A percentile compares a stretch with the other conserved stretches of the same genome.
Conservation (phyloP, 345 rosid species). For the Dipteronia sinensis region DNA sequence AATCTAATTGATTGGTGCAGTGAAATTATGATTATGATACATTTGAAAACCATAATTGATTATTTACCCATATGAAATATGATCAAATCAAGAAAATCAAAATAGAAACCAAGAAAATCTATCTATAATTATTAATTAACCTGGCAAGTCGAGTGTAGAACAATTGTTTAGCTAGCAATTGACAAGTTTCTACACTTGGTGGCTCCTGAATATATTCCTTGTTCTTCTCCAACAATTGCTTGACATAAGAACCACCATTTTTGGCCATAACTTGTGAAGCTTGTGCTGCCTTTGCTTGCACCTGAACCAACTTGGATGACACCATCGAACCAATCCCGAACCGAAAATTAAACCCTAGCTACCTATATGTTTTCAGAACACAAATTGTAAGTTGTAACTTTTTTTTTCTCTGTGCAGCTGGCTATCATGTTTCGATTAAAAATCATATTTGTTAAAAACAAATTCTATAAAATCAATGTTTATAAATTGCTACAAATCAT, state of each 20-base stretch:
- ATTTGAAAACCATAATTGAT: not conserved
- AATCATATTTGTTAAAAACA: too few species aligned
- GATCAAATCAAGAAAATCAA: not conserved
- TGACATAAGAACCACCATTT: conserved; percentile 46
- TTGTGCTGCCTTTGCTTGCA: conserved; percentile 41
- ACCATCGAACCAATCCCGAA: conserved; percentile 26
- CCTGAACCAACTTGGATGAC: conserved; percentile 35
- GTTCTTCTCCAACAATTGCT: conserved; percentile 42
- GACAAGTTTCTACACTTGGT: conserved; percentile 38
- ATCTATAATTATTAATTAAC: conserved; percentile 13
- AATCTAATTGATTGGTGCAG: too few species aligned
- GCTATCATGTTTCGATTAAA: too few species aligned
- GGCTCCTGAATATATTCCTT: conserved; percentile 49
- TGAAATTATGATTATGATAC: too few species aligned
- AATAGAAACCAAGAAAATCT: not conserved
- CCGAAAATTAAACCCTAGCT: not conserved
- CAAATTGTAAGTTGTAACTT: not conserved
- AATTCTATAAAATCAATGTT: too few species aligned
- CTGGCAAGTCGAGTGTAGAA: conserved; percentile 52
- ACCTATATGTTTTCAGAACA: not conserved
- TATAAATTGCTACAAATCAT: too few species aligned
- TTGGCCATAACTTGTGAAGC: conserved; percentile 34
- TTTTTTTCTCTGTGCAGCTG: too few species aligned
- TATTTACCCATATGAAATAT: not conserved
- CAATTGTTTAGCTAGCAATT: conserved; percentile 43